Percentiles rank a stretch among this genome's conserved stretches.
These are phyloP conservation scores for Cladophialophora bantiana DNA, from an alignment of 2,329 filamentous ascomycete species.

Conservation along the genomic window DNA sequence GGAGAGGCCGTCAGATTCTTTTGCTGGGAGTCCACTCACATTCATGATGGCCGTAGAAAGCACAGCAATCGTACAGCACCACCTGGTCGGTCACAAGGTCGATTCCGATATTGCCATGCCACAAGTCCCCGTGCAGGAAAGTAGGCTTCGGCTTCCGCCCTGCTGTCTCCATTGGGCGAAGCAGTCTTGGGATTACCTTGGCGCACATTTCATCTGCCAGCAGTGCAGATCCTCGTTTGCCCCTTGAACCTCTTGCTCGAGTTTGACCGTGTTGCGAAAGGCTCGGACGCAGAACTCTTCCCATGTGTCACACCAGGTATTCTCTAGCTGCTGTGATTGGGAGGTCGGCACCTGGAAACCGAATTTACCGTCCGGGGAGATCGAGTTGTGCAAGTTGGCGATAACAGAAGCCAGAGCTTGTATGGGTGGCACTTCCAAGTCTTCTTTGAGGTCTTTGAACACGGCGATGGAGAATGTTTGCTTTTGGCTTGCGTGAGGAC, in stretches of 20 bases:
- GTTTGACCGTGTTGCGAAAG: slow-evolving; percentile 28
- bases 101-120: slow-evolving; percentile 42
- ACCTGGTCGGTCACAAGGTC: slow-evolving; percentile 31
- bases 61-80: slow-evolving; percentile 23
- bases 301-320: slow-evolving; percentile 30
- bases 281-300: slow-evolving; percentile 38
- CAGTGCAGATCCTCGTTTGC: slow-evolving; percentile 25
- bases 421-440: background rate
- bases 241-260: slow-evolving; percentile 32
- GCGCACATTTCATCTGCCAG: slow-evolving; percentile 33
- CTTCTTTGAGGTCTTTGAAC: slow-evolving; percentile 1
- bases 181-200: slow-evolving; percentile 47
- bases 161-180: slow-evolving; percentile 45
- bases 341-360: slow-evolving; percentile 40
- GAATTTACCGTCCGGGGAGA: background rate
- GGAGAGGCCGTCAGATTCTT: background rate
- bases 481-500: background rate
- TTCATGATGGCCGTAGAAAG: slow-evolving; percentile 14
- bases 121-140: slow-evolving; percentile 46
- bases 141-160: slow-evolving; percentile 42
- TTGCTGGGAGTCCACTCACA: background rate
- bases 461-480: slow-evolving; percentile 1
- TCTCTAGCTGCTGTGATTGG: background rate
- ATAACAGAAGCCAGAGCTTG: background rate
- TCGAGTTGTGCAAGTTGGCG: slow-evolving; percentile 1